phyloP scores from a whole-genome alignment of 352 stramenopile species.

The Pythium volutum region DNA sequence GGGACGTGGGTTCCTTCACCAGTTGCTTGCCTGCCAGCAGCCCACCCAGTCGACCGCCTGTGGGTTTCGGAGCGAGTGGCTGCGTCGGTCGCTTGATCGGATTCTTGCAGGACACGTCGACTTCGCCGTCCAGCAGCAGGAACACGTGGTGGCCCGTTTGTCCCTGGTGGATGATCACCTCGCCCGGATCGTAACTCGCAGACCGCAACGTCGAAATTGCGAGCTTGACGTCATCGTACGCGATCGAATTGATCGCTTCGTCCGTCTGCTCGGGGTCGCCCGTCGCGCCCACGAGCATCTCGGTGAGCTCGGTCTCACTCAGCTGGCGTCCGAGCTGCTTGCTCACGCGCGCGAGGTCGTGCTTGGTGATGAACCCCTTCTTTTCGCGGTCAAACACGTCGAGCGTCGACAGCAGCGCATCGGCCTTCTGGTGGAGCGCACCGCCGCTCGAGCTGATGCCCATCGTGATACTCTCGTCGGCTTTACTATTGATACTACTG shows the following conservation, averaged over 20 bases:
- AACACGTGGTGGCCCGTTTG: constrained; percentile 77
- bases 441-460: constrained; percentile 69
- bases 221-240: constrained; percentile 82
- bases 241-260: constrained; percentile 47
- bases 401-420: constrained; percentile 63
- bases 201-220: constrained; percentile 77
- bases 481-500: not conserved
- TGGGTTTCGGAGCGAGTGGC: constrained; percentile 19
- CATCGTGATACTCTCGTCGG: constrained; percentile 37
- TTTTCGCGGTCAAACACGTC: constrained; percentile 74
- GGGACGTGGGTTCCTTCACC: constrained; percentile 2
- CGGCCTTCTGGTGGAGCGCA: constrained; percentile 63
- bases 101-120: constrained; percentile 79
- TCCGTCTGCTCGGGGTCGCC: constrained; percentile 66
- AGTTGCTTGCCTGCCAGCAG: constrained; percentile 24
- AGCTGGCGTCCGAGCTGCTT: constrained; percentile 67
- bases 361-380: constrained; percentile 81
- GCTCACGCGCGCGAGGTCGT: constrained; percentile 69
- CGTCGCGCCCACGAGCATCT: constrained; percentile 78
- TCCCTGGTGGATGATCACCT: constrained; percentile 75
- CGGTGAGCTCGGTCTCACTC: constrained; percentile 73
- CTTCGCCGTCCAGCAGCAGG: constrained; percentile 68
- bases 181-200: constrained; percentile 54
- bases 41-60: constrained; percentile 28
- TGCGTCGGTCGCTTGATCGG: constrained; percentile 43